Percentiles rank a stretch among this genome's conserved stretches.
Evolutionary conservation across 2,329 filamentous ascomycete species (phyloP).

Genomic region (Dactylellina sp.): DNA sequence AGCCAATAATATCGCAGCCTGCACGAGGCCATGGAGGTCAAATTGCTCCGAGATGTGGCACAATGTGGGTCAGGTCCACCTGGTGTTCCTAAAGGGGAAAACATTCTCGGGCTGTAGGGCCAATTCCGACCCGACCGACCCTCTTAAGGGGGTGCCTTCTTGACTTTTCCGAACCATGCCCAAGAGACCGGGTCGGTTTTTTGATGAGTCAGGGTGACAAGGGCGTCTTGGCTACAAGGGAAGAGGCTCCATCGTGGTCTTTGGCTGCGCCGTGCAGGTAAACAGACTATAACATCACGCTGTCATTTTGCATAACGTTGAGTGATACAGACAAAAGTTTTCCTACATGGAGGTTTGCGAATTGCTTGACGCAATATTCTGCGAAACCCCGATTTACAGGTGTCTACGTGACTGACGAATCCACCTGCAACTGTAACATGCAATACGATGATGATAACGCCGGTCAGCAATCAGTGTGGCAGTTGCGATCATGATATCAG

Average conservation of each 20-base stretch:
- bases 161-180: not conserved
- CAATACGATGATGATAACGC: slow-evolving; percentile 22
- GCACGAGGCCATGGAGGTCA: slow-evolving; percentile 44
- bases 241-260: slow-evolving; percentile 1
- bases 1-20: slow-evolving; percentile 20
- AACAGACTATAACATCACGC: slow-evolving; percentile 13
- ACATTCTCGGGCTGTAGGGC: slow-evolving; percentile 40
- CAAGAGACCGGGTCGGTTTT: slow-evolving; percentile 25
- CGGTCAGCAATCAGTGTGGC: not conserved
- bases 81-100: slow-evolving; percentile 30
- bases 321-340: not conserved
- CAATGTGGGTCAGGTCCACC: slow-evolving; percentile 2
- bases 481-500: too few relatives aligned
- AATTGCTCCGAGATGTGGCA: slow-evolving; percentile 53
- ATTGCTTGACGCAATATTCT: not conserved
- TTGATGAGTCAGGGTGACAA: slow-evolving; percentile 56
- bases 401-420: not conserved
- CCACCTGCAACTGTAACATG: too few relatives aligned
- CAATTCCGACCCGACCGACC: slow-evolving; percentile 46
- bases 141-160: slow-evolving; percentile 26
- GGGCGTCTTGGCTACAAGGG: slow-evolving; percentile 27
- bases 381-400: not conserved
- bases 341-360: not conserved
- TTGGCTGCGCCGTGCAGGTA: not conserved
- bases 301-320: slow-evolving; percentile 24